A percentile compares a stretch with the other conserved stretches of the same genome.
Conservation (phyloP, 495 filamentous ascomycete species). For the Opeltia flavorubescens region DNA sequence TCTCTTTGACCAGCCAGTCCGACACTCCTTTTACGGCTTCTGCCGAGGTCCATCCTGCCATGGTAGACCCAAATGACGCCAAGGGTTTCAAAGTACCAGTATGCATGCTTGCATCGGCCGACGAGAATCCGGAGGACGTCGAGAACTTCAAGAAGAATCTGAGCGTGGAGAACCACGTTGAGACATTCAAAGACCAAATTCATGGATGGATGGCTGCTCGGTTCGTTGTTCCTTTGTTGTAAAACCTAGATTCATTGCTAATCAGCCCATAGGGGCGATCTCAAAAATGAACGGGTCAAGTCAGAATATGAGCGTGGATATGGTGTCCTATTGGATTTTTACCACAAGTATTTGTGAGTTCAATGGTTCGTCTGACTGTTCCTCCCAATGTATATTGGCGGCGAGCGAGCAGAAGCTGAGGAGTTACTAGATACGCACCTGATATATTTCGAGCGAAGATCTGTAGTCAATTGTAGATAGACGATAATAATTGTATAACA, state of each 20-base stretch:
- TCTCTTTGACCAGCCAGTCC: conserved; percentile 42
- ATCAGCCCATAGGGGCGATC: conserved; percentile 28
- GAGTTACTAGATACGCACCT: no score
- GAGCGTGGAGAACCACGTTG: conserved; percentile 54
- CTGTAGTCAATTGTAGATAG: no score
- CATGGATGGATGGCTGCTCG: conserved; percentile 90
- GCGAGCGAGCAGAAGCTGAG: no score
- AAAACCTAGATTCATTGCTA: neutral
- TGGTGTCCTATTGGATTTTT: conserved; percentile 57
- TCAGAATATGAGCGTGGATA: conserved; percentile 74
- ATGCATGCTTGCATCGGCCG: conserved; percentile 50
- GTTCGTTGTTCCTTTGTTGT: conserved; percentile 6
- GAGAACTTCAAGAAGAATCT: conserved; percentile 55
- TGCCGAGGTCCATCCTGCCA: conserved; percentile 69
- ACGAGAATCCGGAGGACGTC: conserved; percentile 53
- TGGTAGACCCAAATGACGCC: conserved; percentile 71
- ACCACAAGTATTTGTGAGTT: conserved; percentile 58
- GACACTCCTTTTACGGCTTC: conserved; percentile 54
- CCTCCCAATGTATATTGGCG: no score
- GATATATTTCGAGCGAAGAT: no score
- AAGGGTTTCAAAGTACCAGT: conserved; percentile 49
- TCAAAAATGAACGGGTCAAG: conserved; percentile 51
- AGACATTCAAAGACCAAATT: conserved; percentile 69
- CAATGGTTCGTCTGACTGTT: no score
- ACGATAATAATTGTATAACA: no score